Evolutionary conservation across 257 asterid species (phyloP).

Genomic region (Osmanthus fragrans): DNA sequence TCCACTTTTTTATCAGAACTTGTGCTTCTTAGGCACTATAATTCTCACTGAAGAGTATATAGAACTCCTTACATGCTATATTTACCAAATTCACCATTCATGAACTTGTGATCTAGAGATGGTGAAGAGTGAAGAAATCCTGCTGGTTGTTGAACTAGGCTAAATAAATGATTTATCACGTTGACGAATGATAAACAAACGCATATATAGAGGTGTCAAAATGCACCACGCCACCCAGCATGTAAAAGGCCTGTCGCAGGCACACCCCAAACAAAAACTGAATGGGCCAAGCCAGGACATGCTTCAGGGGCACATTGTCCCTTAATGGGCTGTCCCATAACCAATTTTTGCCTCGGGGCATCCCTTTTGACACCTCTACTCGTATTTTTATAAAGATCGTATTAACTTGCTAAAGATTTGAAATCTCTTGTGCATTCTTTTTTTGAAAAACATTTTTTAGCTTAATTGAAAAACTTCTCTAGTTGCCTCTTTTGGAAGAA

Average conservation of each 20-base stretch:
- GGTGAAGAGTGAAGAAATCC: background rate
- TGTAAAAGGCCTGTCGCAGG: background rate
- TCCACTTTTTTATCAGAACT: slow-evolving; percentile 14
- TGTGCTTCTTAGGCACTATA: slow-evolving; percentile 7
- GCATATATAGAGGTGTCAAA: background rate
- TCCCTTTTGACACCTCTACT: background rate
- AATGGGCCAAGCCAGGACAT: no score
- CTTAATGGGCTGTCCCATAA: background rate
- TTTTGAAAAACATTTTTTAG: background rate
- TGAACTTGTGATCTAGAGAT: slow-evolving; percentile 6
- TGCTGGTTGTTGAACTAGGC: background rate
- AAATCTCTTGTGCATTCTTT: background rate
- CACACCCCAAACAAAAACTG: background rate
- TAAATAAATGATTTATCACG: no score
- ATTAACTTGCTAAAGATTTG: background rate
- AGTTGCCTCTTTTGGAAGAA: background rate
- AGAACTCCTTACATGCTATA: slow-evolving; percentile 1
- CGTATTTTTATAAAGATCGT: background rate
- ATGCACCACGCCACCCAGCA: background rate
- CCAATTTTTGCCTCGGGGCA: background rate
- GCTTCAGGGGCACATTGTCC: no score
- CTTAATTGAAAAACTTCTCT: background rate
- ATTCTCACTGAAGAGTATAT: slow-evolving; percentile 5
- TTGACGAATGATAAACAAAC: background rate
- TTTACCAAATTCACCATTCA: slow-evolving; percentile 21